Evolutionary conservation across 2,329 filamentous ascomycete species (phyloP).

Genomic region (Neofusicoccum ribis): DNA sequence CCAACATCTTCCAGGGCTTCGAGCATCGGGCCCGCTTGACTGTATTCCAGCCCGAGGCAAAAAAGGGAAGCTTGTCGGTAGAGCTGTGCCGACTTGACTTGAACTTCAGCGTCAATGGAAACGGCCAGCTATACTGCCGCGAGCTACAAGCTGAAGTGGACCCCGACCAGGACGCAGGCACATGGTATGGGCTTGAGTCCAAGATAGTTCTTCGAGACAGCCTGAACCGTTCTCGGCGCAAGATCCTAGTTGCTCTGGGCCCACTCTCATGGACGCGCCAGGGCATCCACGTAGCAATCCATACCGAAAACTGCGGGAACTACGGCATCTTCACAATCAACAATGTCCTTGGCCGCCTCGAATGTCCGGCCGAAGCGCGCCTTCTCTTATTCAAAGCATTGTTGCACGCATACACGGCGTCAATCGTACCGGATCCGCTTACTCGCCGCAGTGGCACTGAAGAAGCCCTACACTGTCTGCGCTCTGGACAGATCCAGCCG

Average conservation of each 20-base stretch:
- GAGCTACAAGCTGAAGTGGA: slow-evolving; percentile 54
- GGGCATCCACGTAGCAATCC: slow-evolving; percentile 47
- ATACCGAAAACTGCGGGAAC: slow-evolving; percentile 33
- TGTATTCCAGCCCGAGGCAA: slow-evolving; percentile 46
- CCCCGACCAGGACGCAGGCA: slow-evolving; percentile 57
- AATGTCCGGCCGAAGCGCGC: slow-evolving; percentile 57
- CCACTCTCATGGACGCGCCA: slow-evolving; percentile 28
- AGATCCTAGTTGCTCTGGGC: slow-evolving; percentile 57
- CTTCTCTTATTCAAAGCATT: slow-evolving; percentile 59
- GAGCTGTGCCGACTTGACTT: slow-evolving; percentile 57
- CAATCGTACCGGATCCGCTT: slow-evolving; percentile 56
- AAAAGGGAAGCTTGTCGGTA: slow-evolving; percentile 38
- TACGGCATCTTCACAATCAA: slow-evolving; percentile 59
- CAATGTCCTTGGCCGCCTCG: slow-evolving; percentile 54
- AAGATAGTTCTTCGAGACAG: slow-evolving; percentile 57
- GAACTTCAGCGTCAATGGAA: slow-evolving; percentile 52
- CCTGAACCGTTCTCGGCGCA: slow-evolving; percentile 44
- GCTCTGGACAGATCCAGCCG: slow-evolving; percentile 51
- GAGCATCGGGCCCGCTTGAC: slow-evolving; percentile 48
- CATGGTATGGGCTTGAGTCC: slow-evolving; percentile 59
- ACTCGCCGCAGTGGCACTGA: slow-evolving; percentile 62
- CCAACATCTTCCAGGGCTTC: slow-evolving; percentile 52
- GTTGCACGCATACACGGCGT: slow-evolving; percentile 63
- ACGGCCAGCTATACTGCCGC: slow-evolving; percentile 46
- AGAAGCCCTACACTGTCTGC: slow-evolving; percentile 55